Base-by-base conservation (phyloP, 306 rosid genomes). In the Quercus cerris region DNA sequence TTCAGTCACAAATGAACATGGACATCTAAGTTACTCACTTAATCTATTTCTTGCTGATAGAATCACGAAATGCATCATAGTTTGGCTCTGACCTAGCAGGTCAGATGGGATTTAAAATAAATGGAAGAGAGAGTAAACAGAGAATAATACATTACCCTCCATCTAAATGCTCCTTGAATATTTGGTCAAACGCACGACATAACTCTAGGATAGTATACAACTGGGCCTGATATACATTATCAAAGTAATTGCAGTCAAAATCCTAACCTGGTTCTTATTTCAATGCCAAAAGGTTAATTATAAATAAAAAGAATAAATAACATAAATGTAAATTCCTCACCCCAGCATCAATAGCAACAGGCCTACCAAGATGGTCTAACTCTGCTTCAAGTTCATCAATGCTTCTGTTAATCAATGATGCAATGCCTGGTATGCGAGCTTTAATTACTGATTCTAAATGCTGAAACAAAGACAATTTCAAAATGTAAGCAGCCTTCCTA, bases 141-240 rank as follows among this genome's bases (percentile, higher is more conserved):
- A n/a, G 35, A 63, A 57, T 27, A 38, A 62, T 46, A 73, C 5
- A 35, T 61, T 78, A 85, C 89, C 91, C 84, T 76, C 91, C 89
- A 35, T 85, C 86, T 71, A 88, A 85, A 80, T 88, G 89, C 75
- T 88, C 91, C 77, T 85, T 85, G 71, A 88, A 88, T 52, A 81
- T 71, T 78, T 66, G 82, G 71, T 85, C 89, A 81, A 88, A 88
- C 15, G 81, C 83, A 78, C 87, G 81, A 74, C 89, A 88, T 44
- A 88, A 75, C 83, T 88, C 89, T 46, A 88, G 72, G 84, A 88
- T 88, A 7, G 91, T 79, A 70, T 83, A 83, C 28, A 88, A 70
- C 72, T 72, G 86, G 76, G 85, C 89, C 91, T 88, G 84, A 75
- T 31, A 79, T 28, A 63, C 52, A 67, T 19, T n/a, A n/a, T 33